Conservation (phyloP, 345 rosid species). For the Salix purpurea region DNA sequence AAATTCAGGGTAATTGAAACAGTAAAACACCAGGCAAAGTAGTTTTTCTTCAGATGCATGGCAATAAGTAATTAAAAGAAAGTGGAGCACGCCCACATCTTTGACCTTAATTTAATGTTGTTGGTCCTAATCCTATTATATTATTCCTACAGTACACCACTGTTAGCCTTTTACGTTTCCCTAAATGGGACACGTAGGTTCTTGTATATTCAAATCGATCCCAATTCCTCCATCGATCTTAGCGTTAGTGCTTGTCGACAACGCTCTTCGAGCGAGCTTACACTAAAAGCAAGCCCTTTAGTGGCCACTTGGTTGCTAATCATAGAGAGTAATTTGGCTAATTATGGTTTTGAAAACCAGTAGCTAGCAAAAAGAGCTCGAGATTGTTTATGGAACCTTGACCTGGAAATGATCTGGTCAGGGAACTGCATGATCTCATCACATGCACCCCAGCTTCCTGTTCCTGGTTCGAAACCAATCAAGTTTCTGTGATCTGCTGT, state of each 20-base stretch:
- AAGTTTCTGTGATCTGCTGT: not conserved
- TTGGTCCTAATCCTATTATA: not conserved
- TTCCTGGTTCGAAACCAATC: not conserved
- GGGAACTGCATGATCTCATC: no score
- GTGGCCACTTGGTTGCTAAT: not conserved
- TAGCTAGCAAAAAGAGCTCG: no score
- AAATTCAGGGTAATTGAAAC: no score
- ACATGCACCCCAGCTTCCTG: no score
- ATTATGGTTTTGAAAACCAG: no score
- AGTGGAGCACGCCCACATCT: conserved; percentile 1
- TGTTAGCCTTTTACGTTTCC: not conserved
- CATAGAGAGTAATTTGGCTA: no score
- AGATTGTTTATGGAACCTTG: no score
- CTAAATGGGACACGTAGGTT: not conserved
- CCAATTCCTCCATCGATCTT: not conserved
- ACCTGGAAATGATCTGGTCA: no score
- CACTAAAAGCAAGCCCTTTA: no score
- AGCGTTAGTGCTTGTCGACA: not conserved
- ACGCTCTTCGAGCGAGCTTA: not conserved
- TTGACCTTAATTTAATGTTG: conserved; percentile 3
- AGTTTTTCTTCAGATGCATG: no score
- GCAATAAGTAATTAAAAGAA: not conserved
- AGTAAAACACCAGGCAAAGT: no score
- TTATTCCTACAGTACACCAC: not conserved
- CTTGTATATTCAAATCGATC: not conserved